Evolutionary conservation across 192 early-diverging fungal species (phyloP), one percentile per base, ranked within the genome.

Genomic region (Coemansia sp.): DNA sequence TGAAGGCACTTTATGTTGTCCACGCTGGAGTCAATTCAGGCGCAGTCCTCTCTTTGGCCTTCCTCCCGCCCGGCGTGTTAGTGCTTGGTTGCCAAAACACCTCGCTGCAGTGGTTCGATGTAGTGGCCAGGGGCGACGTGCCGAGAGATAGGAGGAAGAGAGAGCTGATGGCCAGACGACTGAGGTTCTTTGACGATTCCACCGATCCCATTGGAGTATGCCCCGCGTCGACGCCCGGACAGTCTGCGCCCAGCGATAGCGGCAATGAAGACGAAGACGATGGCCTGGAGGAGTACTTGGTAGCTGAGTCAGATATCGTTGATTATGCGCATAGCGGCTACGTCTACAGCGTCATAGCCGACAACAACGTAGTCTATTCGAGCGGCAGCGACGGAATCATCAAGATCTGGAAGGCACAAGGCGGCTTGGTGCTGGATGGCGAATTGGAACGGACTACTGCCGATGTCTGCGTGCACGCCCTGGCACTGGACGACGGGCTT

Each of bases 81-180:
- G 89, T 88, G 39, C 87, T 93, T 65, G 92, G 92, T 0, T 90
- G 91, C 66, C 91, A 93, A 70, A 91, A 93, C 73, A 92, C 92
- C 10, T 90, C 89, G 67, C 88, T 93, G 65, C 91, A 92, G 84
- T 53, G 72, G 68, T 85, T 87, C 34, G 75, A 76, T 44, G 69
- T 85, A 27, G 76, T 69, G 11, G 50, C 63, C 31, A n/a, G 62
- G 5, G 72, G 75, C 58, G 18, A 8, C 3, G 50, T 62, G 38
- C 31, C 55, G 36, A 31, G 69, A 24, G 61, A 70, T 15, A 47
- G 29, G 29, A 46, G 66, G 1, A 57, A 20, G 24, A 57, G 71
- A 8, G 75, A 80, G 40, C 50, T 75, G 41, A 50, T 60, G 6
- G 74, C 80, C 0, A 67, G 79, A 0, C 64, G 70, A 31, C 81